Conservation (phyloP, 306 rosid genomes). For the Sindora glabra region DNA sequence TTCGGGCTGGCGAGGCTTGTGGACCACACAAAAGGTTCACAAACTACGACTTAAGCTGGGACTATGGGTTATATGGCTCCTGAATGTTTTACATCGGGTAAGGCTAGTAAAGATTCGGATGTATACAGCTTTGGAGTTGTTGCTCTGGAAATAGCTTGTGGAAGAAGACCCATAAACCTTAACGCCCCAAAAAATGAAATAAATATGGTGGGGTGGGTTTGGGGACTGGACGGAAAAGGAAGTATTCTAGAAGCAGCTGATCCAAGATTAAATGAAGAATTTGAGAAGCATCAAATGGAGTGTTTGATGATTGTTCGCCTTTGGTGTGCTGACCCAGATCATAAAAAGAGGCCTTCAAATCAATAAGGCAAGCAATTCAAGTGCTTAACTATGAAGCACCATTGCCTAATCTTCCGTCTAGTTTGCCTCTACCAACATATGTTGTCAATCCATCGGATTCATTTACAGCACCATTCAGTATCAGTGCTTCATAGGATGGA, state of each 20-base stretch:
- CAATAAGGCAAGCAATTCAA: constrained; percentile 22
- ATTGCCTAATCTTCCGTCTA: constrained; percentile 9
- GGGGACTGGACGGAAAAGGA: constrained; percentile 18
- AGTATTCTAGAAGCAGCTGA: constrained; percentile 15
- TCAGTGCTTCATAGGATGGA: background rate
- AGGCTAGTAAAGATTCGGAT: constrained; percentile 17
- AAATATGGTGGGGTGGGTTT: constrained; percentile 28
- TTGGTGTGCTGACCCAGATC: constrained; percentile 34
- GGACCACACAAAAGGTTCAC: background rate
- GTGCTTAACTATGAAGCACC: constrained; percentile 27
- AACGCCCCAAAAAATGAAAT: background rate
- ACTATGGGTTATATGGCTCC: constrained; percentile 27
- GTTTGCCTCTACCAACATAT: background rate
- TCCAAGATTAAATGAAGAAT: background rate
- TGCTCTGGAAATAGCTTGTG: constrained; percentile 38
- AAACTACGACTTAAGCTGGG: constrained; percentile 6
- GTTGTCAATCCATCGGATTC: background rate
- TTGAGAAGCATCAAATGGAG: constrained; percentile 10
- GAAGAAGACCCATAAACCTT: constrained; percentile 22
- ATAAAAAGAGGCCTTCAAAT: constrained; percentile 16
- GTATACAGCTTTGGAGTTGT: constrained; percentile 40
- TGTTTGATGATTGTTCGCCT: constrained; percentile 23
- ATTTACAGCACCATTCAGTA: too few species aligned
- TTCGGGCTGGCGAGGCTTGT: background rate
- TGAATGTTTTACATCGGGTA: background rate